These are phyloP conservation scores for Aureobasidium musti DNA, from an alignment of 2,329 filamentous ascomycete species.

Conservation along the genomic window DNA sequence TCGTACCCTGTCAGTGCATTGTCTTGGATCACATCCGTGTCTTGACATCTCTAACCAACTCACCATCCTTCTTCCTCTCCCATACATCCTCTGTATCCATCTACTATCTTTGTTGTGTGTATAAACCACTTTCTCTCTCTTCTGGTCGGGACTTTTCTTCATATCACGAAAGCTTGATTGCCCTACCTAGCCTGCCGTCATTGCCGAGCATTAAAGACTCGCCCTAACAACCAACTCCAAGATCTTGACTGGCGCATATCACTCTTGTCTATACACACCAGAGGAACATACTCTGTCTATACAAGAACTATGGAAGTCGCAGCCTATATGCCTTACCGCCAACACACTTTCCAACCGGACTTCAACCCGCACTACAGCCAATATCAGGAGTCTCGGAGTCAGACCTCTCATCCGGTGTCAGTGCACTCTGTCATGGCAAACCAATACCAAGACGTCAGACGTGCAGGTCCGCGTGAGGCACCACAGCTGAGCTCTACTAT, in stretches of 20 bases:
- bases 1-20: slow-evolving; percentile 30
- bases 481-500: slow-evolving; percentile 12
- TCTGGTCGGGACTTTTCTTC: slow-evolving; percentile 14
- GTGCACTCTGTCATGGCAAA: slow-evolving; percentile 22
- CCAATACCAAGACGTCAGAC: slow-evolving; percentile 26
- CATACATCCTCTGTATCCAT: slow-evolving; percentile 7
- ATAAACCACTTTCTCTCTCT: slow-evolving; percentile 12
- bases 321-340: slow-evolving; percentile 30
- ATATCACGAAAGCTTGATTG: slow-evolving; percentile 11
- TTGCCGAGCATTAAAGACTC: not conserved
- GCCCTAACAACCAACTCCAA: not conserved
- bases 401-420: slow-evolving; percentile 27
- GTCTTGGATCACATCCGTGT: slow-evolving; percentile 7
- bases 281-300: not conserved
- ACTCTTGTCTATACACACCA: slow-evolving; percentile 9
- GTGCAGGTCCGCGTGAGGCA: slow-evolving; percentile 17
- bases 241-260: not conserved
- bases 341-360: slow-evolving; percentile 24
- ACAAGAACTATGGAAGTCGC: slow-evolving; percentile 32
- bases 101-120: not conserved
- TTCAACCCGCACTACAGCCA: slow-evolving; percentile 30
- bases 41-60: slow-evolving; percentile 13
- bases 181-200: not conserved
- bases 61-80: slow-evolving; percentile 14
- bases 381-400: slow-evolving; percentile 30